Conservation (phyloP, 257 asterid species). For the Verbascum thapsus region DNA sequence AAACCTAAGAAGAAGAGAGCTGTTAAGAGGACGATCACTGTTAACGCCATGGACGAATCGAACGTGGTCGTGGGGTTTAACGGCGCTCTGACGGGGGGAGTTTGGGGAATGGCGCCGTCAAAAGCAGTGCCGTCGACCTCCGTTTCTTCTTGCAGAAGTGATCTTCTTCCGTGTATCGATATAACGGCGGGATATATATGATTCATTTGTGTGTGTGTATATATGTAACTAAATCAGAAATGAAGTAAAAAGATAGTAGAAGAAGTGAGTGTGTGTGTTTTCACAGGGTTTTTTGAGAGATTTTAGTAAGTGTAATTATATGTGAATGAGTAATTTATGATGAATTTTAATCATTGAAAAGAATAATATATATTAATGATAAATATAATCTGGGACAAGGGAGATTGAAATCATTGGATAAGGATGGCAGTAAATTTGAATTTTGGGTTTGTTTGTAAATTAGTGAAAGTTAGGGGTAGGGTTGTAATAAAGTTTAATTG, state of each 20-base stretch:
- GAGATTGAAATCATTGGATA: no score
- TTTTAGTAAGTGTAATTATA: no score
- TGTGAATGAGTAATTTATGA: no score
- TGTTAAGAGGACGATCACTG: constrained; percentile 54
- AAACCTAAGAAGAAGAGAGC: constrained; percentile 68
- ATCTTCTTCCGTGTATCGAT: constrained; percentile 25
- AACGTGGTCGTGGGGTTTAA: constrained; percentile 33
- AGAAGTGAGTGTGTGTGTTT: not conserved
- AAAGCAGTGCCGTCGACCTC: constrained; percentile 21
- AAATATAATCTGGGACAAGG: no score
- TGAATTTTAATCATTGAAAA: no score
- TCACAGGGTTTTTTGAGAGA: not conserved
- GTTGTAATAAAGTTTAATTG: no score
- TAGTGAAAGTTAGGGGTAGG: no score
- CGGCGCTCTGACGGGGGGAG: not conserved
- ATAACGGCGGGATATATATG: not conserved
- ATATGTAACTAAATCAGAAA: no score
- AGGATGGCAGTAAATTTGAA: no score
- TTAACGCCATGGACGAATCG: constrained; percentile 64
- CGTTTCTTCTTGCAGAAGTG: constrained; percentile 35
- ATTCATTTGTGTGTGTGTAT: constrained; percentile 28
- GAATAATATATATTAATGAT: no score
- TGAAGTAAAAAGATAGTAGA: no score
- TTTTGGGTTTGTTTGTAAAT: no score
- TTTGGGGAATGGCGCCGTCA: constrained; percentile 26